Evolutionary conservation across 257 asterid genomes (phyloP).

Genomic region (Forsythia suspensa): DNA sequence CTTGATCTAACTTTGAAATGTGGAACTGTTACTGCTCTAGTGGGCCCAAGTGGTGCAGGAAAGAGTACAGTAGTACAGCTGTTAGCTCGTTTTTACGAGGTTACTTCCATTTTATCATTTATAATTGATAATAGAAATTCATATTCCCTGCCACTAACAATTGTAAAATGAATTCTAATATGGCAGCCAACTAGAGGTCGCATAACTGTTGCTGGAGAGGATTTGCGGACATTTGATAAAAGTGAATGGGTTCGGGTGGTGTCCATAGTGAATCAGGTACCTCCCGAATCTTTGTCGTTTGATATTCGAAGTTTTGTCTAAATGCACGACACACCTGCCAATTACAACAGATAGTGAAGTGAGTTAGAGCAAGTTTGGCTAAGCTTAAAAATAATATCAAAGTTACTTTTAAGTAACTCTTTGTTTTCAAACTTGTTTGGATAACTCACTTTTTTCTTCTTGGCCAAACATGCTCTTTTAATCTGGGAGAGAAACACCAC

Average conservation of each 20-base stretch:
- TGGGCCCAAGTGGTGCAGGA: slow-evolving; percentile 97
- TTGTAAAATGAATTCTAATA: slow-evolving; percentile 19
- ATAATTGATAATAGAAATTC: background rate
- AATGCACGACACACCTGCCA: background rate
- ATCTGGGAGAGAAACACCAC: too few species aligned
- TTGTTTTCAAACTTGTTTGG: too few species aligned
- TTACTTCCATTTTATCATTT: slow-evolving; percentile 19
- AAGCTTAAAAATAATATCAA: too few species aligned
- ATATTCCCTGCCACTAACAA: background rate
- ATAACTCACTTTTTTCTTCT: too few species aligned
- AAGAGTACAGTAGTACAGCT: slow-evolving; percentile 96
- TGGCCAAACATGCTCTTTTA: too few species aligned
- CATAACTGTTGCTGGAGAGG: slow-evolving; percentile 97
- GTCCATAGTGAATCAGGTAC: slow-evolving; percentile 91
- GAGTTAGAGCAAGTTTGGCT: too few species aligned
- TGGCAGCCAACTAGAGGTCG: slow-evolving; percentile 89
- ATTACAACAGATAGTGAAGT: background rate
- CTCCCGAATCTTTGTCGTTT: slow-evolving; percentile 21
- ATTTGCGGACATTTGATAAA: slow-evolving; percentile 85
- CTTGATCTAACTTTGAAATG: slow-evolving; percentile 69
- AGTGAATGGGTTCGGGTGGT: slow-evolving; percentile 95
- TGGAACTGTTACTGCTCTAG: slow-evolving; percentile 95
- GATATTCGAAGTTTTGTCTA: background rate
- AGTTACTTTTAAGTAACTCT: too few species aligned
- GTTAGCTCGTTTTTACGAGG: slow-evolving; percentile 96